phyloP scores from a whole-genome alignment of 306 rosid species.

The Pachyrhizus erosus region DNA sequence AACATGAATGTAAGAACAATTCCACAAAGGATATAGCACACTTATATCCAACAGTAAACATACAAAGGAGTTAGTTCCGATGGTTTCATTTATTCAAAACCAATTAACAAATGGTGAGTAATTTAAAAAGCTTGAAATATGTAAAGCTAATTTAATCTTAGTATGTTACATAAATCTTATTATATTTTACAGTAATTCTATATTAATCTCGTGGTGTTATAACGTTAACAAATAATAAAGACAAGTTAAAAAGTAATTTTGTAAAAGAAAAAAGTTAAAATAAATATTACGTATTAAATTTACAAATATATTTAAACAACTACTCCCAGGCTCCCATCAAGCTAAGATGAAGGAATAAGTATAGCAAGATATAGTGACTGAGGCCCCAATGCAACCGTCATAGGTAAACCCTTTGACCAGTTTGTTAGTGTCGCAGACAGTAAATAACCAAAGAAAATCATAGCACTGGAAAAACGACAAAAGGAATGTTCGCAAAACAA shows the following conservation, averaged over 20 bases:
- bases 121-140: background rate
- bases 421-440: slow-evolving; percentile 66
- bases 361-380: slow-evolving; percentile 63
- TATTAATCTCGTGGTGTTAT: too few species aligned
- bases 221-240: too few species aligned
- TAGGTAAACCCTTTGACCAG: slow-evolving; percentile 68
- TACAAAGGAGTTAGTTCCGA: slow-evolving; percentile 31
- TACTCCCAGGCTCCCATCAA: slow-evolving; percentile 65
- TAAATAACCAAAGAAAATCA: slow-evolving; percentile 35
- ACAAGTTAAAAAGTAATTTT: too few species aligned
- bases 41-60: slow-evolving; percentile 10
- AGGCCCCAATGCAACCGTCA: slow-evolving; percentile 74
- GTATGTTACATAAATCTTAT: background rate
- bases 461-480: background rate
- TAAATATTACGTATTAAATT: background rate
- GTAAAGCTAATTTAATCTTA: background rate
- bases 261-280: too few species aligned
- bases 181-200: too few species aligned
- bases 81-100: background rate
- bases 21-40: background rate
- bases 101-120: background rate
- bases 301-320: background rate
- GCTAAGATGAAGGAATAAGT: slow-evolving; percentile 69
- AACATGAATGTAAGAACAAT: background rate
- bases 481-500: too few species aligned